Percentiles rank a stretch among this genome's conserved stretches.
phyloP scores from a whole-genome alignment of 2,329 filamentous ascomycete genomes.

The Xenoacremonium recifei region DNA sequence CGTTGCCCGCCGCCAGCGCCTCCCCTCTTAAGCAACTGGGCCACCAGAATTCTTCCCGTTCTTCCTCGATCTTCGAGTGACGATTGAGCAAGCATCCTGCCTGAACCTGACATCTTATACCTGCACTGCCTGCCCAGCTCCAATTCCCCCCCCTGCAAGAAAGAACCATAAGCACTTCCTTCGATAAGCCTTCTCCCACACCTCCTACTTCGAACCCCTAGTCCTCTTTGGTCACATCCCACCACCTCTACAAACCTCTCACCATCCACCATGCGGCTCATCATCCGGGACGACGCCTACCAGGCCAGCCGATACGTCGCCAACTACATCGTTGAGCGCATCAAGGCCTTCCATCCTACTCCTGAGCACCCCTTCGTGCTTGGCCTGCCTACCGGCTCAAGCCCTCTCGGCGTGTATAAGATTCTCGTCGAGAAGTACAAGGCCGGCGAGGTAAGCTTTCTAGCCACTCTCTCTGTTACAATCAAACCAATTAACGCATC shows the following conservation, averaged over 20 bases:
- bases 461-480: conserved; percentile 1
- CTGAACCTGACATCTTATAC: conserved; percentile 3
- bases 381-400: conserved; percentile 80
- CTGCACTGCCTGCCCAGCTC: too few species aligned
- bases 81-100: conserved; percentile 2
- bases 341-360: conserved; percentile 73
- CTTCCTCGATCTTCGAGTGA: conserved; percentile 1
- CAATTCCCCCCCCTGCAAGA: too few species aligned
- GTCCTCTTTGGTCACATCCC: conserved; percentile 21
- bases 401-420: conserved; percentile 75
- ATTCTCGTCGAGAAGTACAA: conserved; percentile 71
- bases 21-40: conserved; percentile 9
- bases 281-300: conserved; percentile 71
- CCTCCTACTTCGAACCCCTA: conserved; percentile 6
- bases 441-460: conserved; percentile 52
- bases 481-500: conserved; percentile 8
- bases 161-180: too few species aligned
- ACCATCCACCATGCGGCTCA: conserved; percentile 73
- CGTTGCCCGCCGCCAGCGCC: background rate
- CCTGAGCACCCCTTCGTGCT: conserved; percentile 75
- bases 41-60: background rate
- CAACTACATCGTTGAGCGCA: conserved; percentile 79
- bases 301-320: conserved; percentile 74
- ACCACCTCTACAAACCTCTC: conserved; percentile 16
- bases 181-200: background rate